phyloP scores from a whole-genome alignment of 2,329 filamentous ascomycete species.

The Xylariaceae sp. region DNA sequence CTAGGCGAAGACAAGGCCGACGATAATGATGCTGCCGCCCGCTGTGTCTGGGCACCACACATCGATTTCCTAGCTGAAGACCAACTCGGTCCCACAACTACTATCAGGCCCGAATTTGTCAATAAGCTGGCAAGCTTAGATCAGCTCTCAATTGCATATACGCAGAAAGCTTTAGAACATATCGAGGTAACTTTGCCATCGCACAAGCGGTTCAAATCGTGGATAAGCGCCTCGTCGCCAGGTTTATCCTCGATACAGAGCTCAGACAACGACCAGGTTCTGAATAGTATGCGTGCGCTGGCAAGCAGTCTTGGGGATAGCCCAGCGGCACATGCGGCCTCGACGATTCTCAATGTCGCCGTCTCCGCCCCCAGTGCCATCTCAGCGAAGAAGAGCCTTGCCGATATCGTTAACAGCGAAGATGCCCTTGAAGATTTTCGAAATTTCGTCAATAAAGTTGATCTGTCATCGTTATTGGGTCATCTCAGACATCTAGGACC shows the following conservation, averaged over 20 bases:
- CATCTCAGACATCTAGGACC: neutral
- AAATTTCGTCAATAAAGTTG: neutral
- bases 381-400: neutral
- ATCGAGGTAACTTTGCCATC: neutral
- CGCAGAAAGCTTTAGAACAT: neutral
- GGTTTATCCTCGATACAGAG: too few species aligned
- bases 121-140: neutral
- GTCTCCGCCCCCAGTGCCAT: neutral
- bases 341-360: neutral
- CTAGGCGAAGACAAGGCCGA: neutral
- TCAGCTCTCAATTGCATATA: neutral
- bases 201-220: neutral
- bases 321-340: neutral
- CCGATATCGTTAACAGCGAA: neutral
- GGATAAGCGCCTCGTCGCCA: neutral
- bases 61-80: neutral
- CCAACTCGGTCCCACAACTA: neutral
- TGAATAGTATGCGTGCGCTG: neutral
- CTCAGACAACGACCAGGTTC: neutral
- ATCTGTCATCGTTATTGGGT: neutral
- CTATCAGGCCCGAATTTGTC: neutral
- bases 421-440: neutral
- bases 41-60: neutral
- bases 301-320: neutral
- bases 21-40: neutral